Conservation (phyloP, 805 yeast species). For the Osmozyma mogii region DNA sequence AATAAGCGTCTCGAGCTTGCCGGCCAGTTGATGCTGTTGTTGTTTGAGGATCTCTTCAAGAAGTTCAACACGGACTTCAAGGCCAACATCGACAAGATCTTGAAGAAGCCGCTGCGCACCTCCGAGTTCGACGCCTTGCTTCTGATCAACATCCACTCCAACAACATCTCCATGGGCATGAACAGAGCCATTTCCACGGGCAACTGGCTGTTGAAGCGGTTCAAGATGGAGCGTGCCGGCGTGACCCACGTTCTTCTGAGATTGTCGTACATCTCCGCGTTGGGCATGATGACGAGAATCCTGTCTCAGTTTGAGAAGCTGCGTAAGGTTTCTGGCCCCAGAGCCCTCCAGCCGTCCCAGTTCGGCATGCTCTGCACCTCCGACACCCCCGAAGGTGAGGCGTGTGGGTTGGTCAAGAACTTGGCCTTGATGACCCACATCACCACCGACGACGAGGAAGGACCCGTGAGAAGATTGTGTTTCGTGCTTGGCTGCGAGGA, state of each 20-base stretch:
- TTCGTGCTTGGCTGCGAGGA: slow-evolving; percentile 85
- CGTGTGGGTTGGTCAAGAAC: slow-evolving; percentile 97
- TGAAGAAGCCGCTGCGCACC: slow-evolving; percentile 90
- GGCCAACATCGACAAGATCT: slow-evolving; percentile 85
- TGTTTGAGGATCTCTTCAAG: slow-evolving; percentile 95
- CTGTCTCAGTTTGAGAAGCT: slow-evolving; percentile 98
- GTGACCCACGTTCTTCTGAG: slow-evolving; percentile 94
- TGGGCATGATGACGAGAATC: slow-evolving; percentile 99
- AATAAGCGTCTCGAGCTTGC: slow-evolving; percentile 95
- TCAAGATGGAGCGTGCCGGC: slow-evolving; percentile 99
- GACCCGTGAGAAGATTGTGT: slow-evolving; percentile 72
- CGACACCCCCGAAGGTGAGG: slow-evolving; percentile 99
- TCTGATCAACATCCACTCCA: slow-evolving; percentile 84
- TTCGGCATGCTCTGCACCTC: slow-evolving; percentile 98
- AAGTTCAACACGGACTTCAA: slow-evolving; percentile 94
- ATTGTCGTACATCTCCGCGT: slow-evolving; percentile 84
- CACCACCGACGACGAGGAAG: slow-evolving; percentile 96
- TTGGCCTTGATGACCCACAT: slow-evolving; percentile 97
- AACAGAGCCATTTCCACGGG: slow-evolving; percentile 98
- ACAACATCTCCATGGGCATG: slow-evolving; percentile 88
- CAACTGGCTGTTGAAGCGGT: slow-evolving; percentile 96
- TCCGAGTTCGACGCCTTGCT: slow-evolving; percentile 91
- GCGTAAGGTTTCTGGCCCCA: slow-evolving; percentile 95
- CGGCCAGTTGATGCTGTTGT: slow-evolving; percentile 89
- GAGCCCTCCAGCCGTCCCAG: slow-evolving; percentile 98